Conservation (phyloP, 148 eudicot species). For the Diospyros lotus region DNA sequence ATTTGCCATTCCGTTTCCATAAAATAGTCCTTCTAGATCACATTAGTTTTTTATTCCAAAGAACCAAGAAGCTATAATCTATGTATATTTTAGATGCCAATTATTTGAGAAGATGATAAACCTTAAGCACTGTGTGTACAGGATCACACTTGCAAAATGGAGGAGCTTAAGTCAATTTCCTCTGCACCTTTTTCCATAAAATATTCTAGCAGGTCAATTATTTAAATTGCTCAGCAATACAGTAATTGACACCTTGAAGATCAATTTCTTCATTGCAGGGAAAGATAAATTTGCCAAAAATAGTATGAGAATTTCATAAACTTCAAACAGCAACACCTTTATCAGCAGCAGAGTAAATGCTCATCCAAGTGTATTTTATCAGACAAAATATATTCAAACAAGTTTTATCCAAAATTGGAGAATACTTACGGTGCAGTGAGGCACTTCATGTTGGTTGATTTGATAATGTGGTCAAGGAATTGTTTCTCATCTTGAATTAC, state of each 20-base stretch:
- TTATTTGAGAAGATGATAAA: background rate
- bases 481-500: conserved; percentile 69
- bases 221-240: too few relatives aligned
- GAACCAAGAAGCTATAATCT: background rate
- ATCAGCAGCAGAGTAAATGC: background rate
- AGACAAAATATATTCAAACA: background rate
- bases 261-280: background rate
- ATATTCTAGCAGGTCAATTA: too few relatives aligned
- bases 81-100: too few relatives aligned
- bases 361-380: too few relatives aligned
- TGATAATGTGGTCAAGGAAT: conserved; percentile 70
- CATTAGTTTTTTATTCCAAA: too few relatives aligned
- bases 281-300: background rate
- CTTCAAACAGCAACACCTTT: background rate
- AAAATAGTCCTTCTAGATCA: too few relatives aligned
- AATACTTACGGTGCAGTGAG: conserved; percentile 66
- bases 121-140: background rate
- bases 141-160: background rate
- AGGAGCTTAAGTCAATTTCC: background rate
- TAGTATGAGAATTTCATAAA: too few relatives aligned
- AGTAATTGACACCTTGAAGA: too few relatives aligned
- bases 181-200: background rate
- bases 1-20: too few relatives aligned
- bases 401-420: background rate
- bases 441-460: conserved; percentile 87